Base-by-base conservation (phyloP, 75 land plant genomes). In the Selaginella moellendorffii region DNA sequence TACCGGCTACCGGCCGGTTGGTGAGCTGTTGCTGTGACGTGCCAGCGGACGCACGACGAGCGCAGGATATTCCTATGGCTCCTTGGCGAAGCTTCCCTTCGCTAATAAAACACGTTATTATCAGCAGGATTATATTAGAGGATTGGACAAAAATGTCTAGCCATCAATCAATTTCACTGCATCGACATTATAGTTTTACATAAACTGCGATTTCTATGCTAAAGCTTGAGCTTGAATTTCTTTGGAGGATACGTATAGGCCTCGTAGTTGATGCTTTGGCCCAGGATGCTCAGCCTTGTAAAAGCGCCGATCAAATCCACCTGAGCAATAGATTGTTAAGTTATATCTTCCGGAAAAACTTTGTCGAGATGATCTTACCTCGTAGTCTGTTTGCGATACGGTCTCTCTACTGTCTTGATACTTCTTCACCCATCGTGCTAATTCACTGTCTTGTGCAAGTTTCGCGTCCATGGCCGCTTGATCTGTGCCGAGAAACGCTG, bases 371-470 rank as follows among this genome's bases (percentile, higher is more conserved):
- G 21, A 23, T 31, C 73, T 84, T 27, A 90, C 98, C 82, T 95
- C 91, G 70, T 95, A 95, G 67, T 95, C 86, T 10, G 99, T 95
- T 71, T 95, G 83, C 20, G 97, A 95, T 1, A 95, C 83, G 1
- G 97, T 95, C 65, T 86, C 86, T 60, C 97, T 68, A 79, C 99
- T 95, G 0, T 76, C 76, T 61, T 84, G 87, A 67, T 95, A 95
- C 61, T 95, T 89, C 29, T 86, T 66, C 68, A 95, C 91, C 99
- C 99, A 95, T 53, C 91, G 97, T 26, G 68, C 69, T 52, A 90
- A 80, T 26, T 95, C 86, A 5, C 86, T 84, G 53, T 95, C 99
- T 1, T 77, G 58, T 1, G 86, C 88, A 19, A 95, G 63, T 54
- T 81, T 71, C 24, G 72, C 81, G 52, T 90, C 99, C 23, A 78